Percentiles rank a stretch among this genome's conserved stretches.
These are phyloP conservation scores for Thoreauomyces humboldtii DNA, from an alignment of 192 early-diverging fungal species.

Conservation along the genomic window DNA sequence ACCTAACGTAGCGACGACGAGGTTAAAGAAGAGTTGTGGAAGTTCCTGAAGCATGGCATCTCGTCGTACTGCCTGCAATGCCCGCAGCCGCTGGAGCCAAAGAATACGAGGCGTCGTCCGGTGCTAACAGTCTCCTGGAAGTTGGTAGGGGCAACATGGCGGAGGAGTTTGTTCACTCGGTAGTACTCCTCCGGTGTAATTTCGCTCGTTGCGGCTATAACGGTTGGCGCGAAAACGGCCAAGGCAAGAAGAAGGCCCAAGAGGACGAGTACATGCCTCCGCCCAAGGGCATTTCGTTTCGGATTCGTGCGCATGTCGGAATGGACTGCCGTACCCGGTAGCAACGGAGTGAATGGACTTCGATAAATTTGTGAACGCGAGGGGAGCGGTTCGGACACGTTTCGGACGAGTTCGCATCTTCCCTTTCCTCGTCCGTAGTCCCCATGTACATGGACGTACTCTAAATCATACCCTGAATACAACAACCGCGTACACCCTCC, in stretches of 20 bases:
- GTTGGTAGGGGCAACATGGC: not conserved
- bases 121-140: slow-evolving; percentile 5
- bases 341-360: too few species aligned
- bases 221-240: not conserved
- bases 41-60: not conserved
- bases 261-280: too few species aligned
- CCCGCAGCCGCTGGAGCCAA: slow-evolving; percentile 22
- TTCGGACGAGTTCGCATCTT: too few species aligned
- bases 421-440: too few species aligned
- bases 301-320: too few species aligned
- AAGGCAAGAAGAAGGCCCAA: not conserved
- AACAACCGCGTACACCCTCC: too few species aligned
- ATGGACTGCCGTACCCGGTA: too few species aligned
- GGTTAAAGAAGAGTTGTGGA: not conserved
- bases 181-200: not conserved
- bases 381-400: too few species aligned
- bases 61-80: slow-evolving; percentile 19
- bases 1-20: slow-evolving; percentile 11
- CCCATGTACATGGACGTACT: too few species aligned
- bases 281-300: too few species aligned
- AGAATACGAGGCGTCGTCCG: slow-evolving; percentile 29
- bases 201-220: not conserved
- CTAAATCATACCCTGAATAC: too few species aligned
- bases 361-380: too few species aligned
- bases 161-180: not conserved